These are phyloP conservation scores for Verbascum thapsus DNA, from an alignment of 257 asterid genomes.

Conservation along the genomic window DNA sequence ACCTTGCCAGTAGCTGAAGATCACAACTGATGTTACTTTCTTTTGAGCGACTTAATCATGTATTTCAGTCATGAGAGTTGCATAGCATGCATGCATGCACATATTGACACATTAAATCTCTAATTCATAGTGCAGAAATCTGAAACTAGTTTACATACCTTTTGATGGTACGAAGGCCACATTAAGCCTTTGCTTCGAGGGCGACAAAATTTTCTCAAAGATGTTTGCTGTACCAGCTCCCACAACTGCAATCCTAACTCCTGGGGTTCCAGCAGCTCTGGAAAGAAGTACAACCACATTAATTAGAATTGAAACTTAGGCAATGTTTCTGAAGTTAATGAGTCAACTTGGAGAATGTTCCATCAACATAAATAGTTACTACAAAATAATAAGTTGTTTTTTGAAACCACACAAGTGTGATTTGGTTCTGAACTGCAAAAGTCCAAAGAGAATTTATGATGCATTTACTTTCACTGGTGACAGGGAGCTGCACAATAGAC, in stretches of 20 bases:
- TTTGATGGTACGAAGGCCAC: constrained; percentile 74
- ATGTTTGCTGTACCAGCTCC: constrained; percentile 80
- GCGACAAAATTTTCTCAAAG: constrained; percentile 46
- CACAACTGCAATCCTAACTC: constrained; percentile 66
- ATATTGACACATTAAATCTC: constrained; percentile 21
- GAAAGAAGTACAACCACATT: background rate
- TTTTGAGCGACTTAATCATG: background rate
- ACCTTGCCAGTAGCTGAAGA: constrained; percentile 82
- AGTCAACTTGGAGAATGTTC: constrained; percentile 8
- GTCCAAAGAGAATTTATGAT: background rate
- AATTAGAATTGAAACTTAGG: background rate
- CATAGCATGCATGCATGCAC: constrained; percentile 10
- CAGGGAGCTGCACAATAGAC: background rate
- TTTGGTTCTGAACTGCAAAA: background rate
- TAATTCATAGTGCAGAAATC: constrained; percentile 24
- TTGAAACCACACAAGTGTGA: background rate
- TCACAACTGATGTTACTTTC: constrained; percentile 29
- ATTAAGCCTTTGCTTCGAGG: constrained; percentile 47
- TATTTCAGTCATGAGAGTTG: background rate
- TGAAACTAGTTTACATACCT: constrained; percentile 44
- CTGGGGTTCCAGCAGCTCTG: constrained; percentile 82
- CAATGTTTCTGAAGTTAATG: background rate
- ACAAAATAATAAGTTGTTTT: background rate
- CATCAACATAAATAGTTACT: background rate
- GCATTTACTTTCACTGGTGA: background rate